Evolutionary conservation across 2,329 filamentous ascomycete species (phyloP).

Genomic region (Xylariaceae sp.): DNA sequence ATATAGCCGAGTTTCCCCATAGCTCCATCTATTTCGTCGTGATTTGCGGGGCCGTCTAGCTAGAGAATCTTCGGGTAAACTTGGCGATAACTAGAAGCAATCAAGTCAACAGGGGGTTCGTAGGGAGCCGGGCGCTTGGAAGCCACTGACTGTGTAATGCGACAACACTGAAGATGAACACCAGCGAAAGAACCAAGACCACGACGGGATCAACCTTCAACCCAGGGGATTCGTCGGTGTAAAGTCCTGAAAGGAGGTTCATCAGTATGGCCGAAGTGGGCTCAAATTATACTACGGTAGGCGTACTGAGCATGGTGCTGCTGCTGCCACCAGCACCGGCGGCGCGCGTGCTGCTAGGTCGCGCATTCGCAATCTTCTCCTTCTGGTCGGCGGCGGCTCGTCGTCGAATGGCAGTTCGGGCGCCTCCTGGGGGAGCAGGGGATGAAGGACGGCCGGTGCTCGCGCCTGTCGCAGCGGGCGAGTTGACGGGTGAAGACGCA

Average conservation of each 20-base stretch:
- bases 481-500: constrained; percentile 55
- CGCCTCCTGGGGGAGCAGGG: constrained; percentile 85
- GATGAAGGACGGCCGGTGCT: constrained; percentile 76
- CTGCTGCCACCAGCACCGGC: constrained; percentile 94
- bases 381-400: constrained; percentile 96
- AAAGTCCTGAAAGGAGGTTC: constrained; percentile 61
- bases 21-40: constrained; percentile 1
- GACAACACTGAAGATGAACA: constrained; percentile 98
- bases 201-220: constrained; percentile 98
- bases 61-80: constrained; percentile 82
- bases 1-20: constrained; percentile 8
- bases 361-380: constrained; percentile 90
- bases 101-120: neutral
- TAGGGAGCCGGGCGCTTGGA: neutral
- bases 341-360: constrained; percentile 86
- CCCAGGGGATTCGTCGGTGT: constrained; percentile 97
- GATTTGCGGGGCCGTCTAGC: constrained; percentile 37
- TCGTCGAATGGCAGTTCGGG: constrained; percentile 90
- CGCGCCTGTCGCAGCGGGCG: constrained; percentile 60
- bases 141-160: constrained; percentile 84
- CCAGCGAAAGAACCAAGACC: constrained; percentile 90
- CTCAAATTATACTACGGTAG: constrained; percentile 8
- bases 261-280: neutral
- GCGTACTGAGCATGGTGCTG: constrained; percentile 96
- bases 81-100: constrained; percentile 78